Percentiles rank a stretch among this genome's conserved stretches.
Conservation (phyloP, 148 eudicot species). For the Camellia sinensis region DNA sequence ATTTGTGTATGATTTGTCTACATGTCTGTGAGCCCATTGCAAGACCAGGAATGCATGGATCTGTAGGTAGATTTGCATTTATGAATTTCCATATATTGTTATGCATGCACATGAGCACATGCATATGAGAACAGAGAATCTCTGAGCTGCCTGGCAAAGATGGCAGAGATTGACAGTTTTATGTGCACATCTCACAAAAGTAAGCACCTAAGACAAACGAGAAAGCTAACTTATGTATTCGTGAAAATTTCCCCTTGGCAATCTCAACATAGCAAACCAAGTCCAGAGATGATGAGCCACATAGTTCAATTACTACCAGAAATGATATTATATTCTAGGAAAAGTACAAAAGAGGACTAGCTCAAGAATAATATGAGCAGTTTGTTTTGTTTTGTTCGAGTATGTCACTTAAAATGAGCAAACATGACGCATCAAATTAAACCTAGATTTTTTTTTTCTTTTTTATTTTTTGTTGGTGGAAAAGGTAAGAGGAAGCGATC, state of each 20-base stretch:
- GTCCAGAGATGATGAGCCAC: conserved; percentile 1
- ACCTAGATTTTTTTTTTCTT: not conserved
- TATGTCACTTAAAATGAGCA: not conserved
- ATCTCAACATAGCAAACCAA: not conserved
- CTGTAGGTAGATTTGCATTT: not conserved
- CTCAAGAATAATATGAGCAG: not conserved
- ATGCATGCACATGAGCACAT: not conserved
- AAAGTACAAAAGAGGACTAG: not conserved
- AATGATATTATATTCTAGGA: not conserved
- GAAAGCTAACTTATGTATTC: not conserved
- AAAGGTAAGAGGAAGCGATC: no score
- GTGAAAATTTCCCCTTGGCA: conserved; percentile 2
- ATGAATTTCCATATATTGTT: not conserved
- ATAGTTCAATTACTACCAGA: not conserved
- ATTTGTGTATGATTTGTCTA: not conserved
- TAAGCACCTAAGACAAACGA: not conserved
- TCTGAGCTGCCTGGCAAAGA: not conserved
- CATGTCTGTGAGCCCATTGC: not conserved
- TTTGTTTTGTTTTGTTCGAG: not conserved
- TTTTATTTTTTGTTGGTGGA: no score
- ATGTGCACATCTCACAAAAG: not conserved
- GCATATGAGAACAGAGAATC: not conserved
- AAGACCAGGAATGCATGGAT: not conserved
- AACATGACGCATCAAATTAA: not conserved
- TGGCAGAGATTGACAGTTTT: not conserved